Base-by-base conservation (phyloP, 1,139 yeast genomes). In the Hemisphaericaspora subhashii region DNA sequence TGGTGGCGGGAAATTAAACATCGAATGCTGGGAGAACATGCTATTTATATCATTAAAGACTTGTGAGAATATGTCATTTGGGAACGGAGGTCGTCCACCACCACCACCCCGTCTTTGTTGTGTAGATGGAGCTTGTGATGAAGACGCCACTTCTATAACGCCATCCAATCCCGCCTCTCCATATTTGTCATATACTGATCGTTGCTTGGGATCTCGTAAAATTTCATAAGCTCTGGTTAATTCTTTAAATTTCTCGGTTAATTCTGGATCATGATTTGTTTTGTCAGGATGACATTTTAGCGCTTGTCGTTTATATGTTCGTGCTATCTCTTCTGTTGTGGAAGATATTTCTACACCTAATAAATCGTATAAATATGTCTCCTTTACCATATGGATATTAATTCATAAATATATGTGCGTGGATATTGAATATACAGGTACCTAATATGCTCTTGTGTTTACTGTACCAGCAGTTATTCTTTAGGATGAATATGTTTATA, bases 281-380 rank as follows among this genome's bases (percentile, higher is more conserved):
- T 72, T 72, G 48, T 72, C 77, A 1, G 77, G 77, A 45, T 72
- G 77, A 43, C 68, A 72, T 41, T 55, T 66, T 22, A 72, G 54
- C 3, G 77, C 77, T 41, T 62, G 58, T 44, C 58, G 62, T 44
- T 67, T 66, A 46, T 69, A 72, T 4, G 74, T 58, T 32, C 57
- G 58, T 14, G 73, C 57, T 13, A 72, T 70, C 39, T 69, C 75
- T 33, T 70, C 77, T 6, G 51, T 37, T 3, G 72, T 51, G 4
- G 76, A 74, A 6, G 45, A 45, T 5, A 61, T 54, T 5, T 59
- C 42, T n/a, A 71, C 70, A 31, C 59, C 44, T 42, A 72, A 60
- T 29, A 66, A 54, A 39, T 70, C 74, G 45, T 72, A 72, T 12
- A 65, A 55, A 28, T 57, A 54, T 3, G 73, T 62, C 39, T 66